phyloP scores from a whole-genome alignment of 1,284 basidiomycete genomes.

The Ustilago xerochloae region DNA sequence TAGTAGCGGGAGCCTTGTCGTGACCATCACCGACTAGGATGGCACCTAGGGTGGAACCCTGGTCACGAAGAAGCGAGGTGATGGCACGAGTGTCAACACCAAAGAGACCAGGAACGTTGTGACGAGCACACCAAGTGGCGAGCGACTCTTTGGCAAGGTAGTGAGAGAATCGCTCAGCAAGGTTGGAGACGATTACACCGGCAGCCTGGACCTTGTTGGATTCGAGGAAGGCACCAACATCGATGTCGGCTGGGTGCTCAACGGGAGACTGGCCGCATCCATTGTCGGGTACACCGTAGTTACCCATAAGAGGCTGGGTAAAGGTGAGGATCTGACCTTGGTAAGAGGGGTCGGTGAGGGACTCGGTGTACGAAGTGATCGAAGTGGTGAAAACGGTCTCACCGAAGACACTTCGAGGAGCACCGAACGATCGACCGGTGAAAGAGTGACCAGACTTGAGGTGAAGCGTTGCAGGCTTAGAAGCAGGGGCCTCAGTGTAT shows the following conservation, averaged over 20 bases:
- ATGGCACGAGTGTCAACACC: constrained; percentile 98
- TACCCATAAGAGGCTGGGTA: constrained; percentile 97
- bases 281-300: constrained; percentile 95
- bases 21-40: constrained; percentile 84
- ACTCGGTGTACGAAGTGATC: constrained; percentile 99
- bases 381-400: constrained; percentile 99
- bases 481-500: constrained; percentile 56
- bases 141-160: constrained; percentile 93
- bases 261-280: constrained; percentile 54
- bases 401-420: constrained; percentile 86
- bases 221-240: constrained; percentile 75
- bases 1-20: constrained; percentile 71
- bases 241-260: constrained; percentile 74
- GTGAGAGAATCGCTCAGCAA: constrained; percentile 94
- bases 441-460: constrained; percentile 94
- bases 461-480: constrained; percentile 83
- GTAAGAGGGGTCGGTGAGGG: constrained; percentile 99
- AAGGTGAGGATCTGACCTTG: constrained; percentile 97
- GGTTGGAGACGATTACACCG: constrained; percentile 91
- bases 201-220: constrained; percentile 89
- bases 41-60: constrained; percentile 94
- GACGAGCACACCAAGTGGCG: constrained; percentile 89
- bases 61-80: constrained; percentile 90
- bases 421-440: constrained; percentile 87
- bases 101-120: constrained; percentile 91